Evolutionary conservation across 495 filamentous ascomycete genomes (phyloP).

Genomic region (Beverwykella pulmonaria): DNA sequence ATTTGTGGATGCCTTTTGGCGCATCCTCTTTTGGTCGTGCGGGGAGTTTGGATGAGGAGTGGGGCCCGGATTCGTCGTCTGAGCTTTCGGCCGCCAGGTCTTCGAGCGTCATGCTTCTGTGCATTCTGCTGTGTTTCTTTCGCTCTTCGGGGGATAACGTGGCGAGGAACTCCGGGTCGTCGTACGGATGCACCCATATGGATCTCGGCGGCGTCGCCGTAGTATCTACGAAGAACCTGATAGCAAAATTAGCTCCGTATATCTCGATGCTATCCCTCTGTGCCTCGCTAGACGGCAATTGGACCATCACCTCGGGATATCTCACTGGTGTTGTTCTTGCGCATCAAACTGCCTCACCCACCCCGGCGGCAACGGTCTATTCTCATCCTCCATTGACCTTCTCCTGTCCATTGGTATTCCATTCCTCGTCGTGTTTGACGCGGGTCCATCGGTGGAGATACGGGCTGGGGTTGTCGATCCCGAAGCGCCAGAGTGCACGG

Average conservation of each 20-base stretch:
- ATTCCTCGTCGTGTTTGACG: constrained; percentile 38
- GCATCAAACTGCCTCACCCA: constrained; percentile 55
- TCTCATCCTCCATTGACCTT: constrained; percentile 58
- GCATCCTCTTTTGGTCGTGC: constrained; percentile 3
- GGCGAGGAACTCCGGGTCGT: constrained; percentile 52
- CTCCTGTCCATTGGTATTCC: constrained; percentile 49
- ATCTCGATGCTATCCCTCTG: too few relatives aligned
- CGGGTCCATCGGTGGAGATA: constrained; percentile 16
- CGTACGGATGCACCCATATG: constrained; percentile 58
- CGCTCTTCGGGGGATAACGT: constrained; percentile 47
- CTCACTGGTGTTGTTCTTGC: constrained; percentile 50
- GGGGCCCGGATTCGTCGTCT: constrained; percentile 46
- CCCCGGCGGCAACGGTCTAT: constrained; percentile 48
- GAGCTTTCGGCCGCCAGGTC: constrained; percentile 51
- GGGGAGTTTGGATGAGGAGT: not conserved
- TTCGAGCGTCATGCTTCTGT: constrained; percentile 43
- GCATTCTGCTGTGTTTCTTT: constrained; percentile 43
- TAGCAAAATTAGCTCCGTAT: too few relatives aligned
- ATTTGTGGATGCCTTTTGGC: constrained; percentile 39
- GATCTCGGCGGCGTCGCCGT: constrained; percentile 50
- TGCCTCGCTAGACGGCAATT: too few relatives aligned
- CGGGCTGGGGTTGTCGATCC: constrained; percentile 10
- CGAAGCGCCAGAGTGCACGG: constrained; percentile 17
- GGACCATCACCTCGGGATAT: too few relatives aligned
- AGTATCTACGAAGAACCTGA: constrained; percentile 59